A percentile compares a stretch with the other conserved stretches of the same genome.
phyloP scores from a whole-genome alignment of 2,329 filamentous ascomycete species.

The Hymenoscyphus fructigenus region DNA sequence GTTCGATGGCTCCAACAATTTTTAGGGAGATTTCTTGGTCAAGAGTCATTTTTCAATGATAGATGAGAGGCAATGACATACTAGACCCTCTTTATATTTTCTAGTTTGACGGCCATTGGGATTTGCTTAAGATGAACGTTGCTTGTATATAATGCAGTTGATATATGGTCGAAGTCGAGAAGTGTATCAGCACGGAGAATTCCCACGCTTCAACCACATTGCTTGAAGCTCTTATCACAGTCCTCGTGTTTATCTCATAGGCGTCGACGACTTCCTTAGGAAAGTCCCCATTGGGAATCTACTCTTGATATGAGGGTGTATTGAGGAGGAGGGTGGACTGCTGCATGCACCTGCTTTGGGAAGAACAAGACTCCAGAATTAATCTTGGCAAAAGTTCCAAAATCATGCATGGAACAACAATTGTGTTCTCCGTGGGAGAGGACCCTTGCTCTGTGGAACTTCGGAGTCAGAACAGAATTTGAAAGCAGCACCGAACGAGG shows the following conservation, averaged over 20 bases:
- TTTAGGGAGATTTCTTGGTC: neutral
- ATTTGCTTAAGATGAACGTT: too few species aligned
- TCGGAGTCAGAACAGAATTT: neutral
- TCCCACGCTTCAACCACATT: neutral
- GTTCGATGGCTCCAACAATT: neutral
- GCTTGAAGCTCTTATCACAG: neutral
- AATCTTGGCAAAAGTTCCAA: neutral
- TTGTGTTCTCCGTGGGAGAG: neutral
- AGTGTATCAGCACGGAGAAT: too few species aligned
- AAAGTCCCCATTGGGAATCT: neutral
- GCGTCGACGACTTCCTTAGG: neutral
- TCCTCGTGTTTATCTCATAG: neutral
- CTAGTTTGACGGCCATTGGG: too few species aligned
- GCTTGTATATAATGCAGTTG: too few species aligned
- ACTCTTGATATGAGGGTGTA: neutral
- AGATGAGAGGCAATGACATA: too few species aligned
- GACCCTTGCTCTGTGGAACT: constrained; percentile 1
- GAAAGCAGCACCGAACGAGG: neutral
- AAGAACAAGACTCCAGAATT: neutral
- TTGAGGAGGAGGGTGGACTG: neutral
- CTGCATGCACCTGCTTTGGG: neutral
- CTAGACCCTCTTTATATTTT: too few species aligned
- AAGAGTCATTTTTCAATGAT: too few species aligned
- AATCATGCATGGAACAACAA: constrained; percentile 1
- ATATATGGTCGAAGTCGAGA: too few species aligned